Evolutionary conservation across 345 rosid genomes (phyloP), one percentile per base, ranked within the genome.

Genomic region (Camelina hispida): DNA sequence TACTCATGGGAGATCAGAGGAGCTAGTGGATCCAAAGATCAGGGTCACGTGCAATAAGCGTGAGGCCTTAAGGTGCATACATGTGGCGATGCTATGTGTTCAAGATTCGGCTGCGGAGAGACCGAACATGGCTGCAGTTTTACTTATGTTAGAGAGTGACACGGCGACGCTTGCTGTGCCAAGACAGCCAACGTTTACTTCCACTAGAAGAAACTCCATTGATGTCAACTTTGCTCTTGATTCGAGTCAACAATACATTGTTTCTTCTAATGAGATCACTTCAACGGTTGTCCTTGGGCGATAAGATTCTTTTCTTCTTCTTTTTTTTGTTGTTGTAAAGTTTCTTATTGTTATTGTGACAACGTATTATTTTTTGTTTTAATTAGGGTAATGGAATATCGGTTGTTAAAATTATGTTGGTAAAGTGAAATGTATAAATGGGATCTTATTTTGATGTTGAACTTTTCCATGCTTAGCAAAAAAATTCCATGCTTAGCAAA

Each of bases 1-100:
- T 90, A 84, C 73, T 5, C 91, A 77, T 66, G 88, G 86, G 42
- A 82, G 80, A 63, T 84, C 80, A 62, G 78, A 81, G 71, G 98
- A 91, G 28, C 77, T 94, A 0, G 72, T 91, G 16, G 96, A 94
- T 73, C 79, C 84, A 42, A 72, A 76, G 22, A 84, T 87, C 4
- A 79, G 75, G 46, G 78, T 59, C 37, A 77, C 87, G 15, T 78
- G 82, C 69, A 69, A 81, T 25, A 44, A 68, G 9, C 69, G 75
- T 23, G 88, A 89, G 80, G 89, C 76, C 0, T 34, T 83, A 72
- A 85, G 86, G 69, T 94, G 97, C 80, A 80, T 94, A 68, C 91
- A 94, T 5, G 83, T 93, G 34, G 97, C 93, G 6, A 86, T 93
- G 75, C 25, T 91, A 13, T 91, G 98, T 69, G 98, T 86, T 42